phyloP scores from a whole-genome alignment of 768 basidiomycete genomes.

The Mycena filopes region DNA sequence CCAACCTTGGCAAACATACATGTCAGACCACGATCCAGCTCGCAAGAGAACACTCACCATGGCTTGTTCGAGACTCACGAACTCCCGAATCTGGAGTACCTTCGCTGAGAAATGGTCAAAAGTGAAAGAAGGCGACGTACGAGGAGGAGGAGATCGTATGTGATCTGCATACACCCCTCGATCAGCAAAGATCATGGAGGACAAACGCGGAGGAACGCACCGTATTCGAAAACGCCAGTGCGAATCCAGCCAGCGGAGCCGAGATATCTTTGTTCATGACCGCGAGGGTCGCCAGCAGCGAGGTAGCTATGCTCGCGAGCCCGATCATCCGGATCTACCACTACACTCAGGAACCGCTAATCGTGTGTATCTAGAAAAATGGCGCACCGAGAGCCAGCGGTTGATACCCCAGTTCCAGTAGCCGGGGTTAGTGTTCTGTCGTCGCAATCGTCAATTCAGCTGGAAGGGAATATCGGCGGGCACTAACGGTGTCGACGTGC shows the following conservation, averaged over 20 bases:
- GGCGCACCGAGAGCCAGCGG: slow-evolving; percentile 86
- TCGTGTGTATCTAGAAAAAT: slow-evolving; percentile 70
- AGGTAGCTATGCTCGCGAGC: slow-evolving; percentile 76
- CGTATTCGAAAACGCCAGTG: slow-evolving; percentile 83
- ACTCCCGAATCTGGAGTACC: slow-evolving; percentile 67
- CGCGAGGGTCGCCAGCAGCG: slow-evolving; percentile 72
- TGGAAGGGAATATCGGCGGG: slow-evolving; percentile 13
- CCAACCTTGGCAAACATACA: slow-evolving; percentile 68
- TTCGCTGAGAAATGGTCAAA: not conserved
- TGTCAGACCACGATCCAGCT: too few relatives aligned
- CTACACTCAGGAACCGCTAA: not conserved
- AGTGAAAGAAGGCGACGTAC: slow-evolving; percentile 41
- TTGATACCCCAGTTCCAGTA: slow-evolving; percentile 96
- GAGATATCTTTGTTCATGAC: slow-evolving; percentile 76
- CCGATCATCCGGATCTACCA: slow-evolving; percentile 72
- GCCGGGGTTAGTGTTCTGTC: slow-evolving; percentile 70
- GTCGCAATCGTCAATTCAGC: too few relatives aligned
- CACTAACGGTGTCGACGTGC: slow-evolving; percentile 70
- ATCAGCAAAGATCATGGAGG: not conserved
- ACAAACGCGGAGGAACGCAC: not conserved
- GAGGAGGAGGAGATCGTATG: slow-evolving; percentile 74
- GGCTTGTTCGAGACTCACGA: slow-evolving; percentile 89
- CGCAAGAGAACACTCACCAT: slow-evolving; percentile 66
- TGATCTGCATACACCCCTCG: slow-evolving; percentile 54
- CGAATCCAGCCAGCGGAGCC: slow-evolving; percentile 87